Evolutionary conservation across 441 rosid genomes (phyloP).

Genomic region (Eutrema salsugineum): DNA sequence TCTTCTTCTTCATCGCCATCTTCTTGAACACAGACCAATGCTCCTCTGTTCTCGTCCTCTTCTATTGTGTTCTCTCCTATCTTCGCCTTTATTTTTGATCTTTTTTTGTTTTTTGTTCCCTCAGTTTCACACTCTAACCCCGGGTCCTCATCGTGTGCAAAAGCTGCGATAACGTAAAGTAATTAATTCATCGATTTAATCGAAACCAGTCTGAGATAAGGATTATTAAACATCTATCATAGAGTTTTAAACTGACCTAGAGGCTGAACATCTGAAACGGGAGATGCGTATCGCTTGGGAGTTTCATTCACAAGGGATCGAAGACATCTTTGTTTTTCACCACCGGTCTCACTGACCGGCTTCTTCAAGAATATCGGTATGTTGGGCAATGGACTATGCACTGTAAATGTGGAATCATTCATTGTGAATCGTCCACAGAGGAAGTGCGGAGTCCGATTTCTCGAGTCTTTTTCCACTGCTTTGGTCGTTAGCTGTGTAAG

Average conservation of each 20-base stretch:
- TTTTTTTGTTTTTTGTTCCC: constrained; percentile 35
- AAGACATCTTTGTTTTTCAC: constrained; percentile 42
- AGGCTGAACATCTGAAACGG: constrained; percentile 6
- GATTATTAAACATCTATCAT: neutral
- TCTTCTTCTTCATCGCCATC: neutral
- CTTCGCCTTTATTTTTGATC: constrained; percentile 30
- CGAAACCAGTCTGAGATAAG: neutral
- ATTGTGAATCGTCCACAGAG: constrained; percentile 55
- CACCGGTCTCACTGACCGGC: constrained; percentile 36
- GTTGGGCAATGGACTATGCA: constrained; percentile 43
- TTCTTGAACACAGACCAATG: constrained; percentile 26
- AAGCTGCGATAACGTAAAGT: constrained; percentile 37
- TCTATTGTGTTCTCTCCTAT: constrained; percentile 14
- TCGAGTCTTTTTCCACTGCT: constrained; percentile 71
- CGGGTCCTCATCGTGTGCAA: constrained; percentile 44
- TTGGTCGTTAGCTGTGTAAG: constrained; percentile 36
- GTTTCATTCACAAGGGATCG: constrained; percentile 38
- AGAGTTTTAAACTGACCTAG: constrained; percentile 8
- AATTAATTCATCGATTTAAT: neutral
- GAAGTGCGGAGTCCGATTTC: constrained; percentile 69
- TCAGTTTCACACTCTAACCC: constrained; percentile 40
- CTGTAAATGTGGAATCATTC: constrained; percentile 45
- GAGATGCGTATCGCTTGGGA: constrained; percentile 25
- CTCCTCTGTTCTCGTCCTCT: constrained; percentile 21
- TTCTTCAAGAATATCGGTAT: constrained; percentile 48